Evolutionary conservation across 1,284 basidiomycete species (phyloP).

Genomic region (Termitomyces sp.): DNA sequence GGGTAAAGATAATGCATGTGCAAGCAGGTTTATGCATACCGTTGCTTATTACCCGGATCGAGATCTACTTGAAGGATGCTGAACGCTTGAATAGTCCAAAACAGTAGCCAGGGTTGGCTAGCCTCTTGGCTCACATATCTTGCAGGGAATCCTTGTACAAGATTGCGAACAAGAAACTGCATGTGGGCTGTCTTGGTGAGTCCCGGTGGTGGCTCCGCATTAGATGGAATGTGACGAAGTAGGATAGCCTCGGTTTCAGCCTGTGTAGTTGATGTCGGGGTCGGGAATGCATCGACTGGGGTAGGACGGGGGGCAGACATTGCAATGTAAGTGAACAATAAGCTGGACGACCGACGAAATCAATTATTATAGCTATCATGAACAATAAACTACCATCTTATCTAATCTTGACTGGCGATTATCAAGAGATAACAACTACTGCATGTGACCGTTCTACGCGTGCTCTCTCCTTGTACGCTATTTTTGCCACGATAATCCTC

Average conservation of each 20-base stretch:
- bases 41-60: conserved; percentile 69
- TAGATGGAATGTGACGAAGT: conserved; percentile 34
- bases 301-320: conserved; percentile 22
- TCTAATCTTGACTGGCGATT: conserved; percentile 4
- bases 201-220: conserved; percentile 22
- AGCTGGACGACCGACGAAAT: neutral
- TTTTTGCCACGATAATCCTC: no score
- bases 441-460: no score
- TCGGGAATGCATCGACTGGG: conserved; percentile 55
- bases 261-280: conserved; percentile 63
- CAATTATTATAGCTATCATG: neutral
- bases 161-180: conserved; percentile 63
- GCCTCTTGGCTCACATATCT: conserved; percentile 84
- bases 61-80: conserved; percentile 72
- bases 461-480: no score
- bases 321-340: conserved; percentile 4
- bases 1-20: neutral
- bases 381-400: conserved; percentile 6
- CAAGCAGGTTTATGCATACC: conserved; percentile 43
- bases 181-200: conserved; percentile 62
- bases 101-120: conserved; percentile 88
- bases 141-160: conserved; percentile 72
- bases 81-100: conserved; percentile 85
- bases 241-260: conserved; percentile 65
- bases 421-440: no score